Conservation (phyloP, 352 stramenopile species). For the Globisporangium sylvaticum region DNA sequence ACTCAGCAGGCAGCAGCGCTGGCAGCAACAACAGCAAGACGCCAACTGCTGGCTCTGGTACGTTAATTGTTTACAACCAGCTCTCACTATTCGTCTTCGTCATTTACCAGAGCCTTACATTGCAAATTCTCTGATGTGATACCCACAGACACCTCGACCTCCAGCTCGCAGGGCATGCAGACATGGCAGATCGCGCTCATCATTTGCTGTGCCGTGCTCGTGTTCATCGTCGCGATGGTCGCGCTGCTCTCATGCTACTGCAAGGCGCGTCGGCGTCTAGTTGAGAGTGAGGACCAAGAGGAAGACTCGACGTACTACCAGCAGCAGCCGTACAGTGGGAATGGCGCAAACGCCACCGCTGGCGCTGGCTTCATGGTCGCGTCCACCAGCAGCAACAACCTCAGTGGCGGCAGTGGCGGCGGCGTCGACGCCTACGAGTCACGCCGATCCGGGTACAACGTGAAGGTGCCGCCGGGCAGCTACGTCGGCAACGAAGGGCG, state of each 20-base stretch:
- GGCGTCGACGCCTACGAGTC: background rate
- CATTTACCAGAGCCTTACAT: background rate
- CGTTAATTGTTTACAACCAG: background rate
- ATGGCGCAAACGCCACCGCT: background rate
- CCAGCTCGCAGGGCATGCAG: conserved; percentile 26
- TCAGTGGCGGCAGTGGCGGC: background rate
- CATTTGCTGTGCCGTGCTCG: conserved; percentile 48
- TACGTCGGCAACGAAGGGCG: conserved; percentile 11
- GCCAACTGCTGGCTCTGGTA: background rate
- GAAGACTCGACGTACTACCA: conserved; percentile 42
- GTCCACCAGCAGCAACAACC: conserved; percentile 5
- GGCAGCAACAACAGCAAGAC: background rate
- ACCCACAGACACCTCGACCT: background rate
- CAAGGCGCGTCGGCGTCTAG: conserved; percentile 41
- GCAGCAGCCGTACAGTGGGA: conserved; percentile 24
- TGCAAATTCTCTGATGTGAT: background rate
- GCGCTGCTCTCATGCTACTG: conserved; percentile 59
- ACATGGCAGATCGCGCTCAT: conserved; percentile 59
- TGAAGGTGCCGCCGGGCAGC: background rate
- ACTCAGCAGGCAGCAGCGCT: background rate
- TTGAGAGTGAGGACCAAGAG: conserved; percentile 45
- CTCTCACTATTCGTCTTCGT: background rate
- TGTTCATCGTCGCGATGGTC: conserved; percentile 45
- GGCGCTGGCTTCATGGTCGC: background rate
- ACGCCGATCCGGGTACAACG: conserved; percentile 3